Evolutionary conservation across 257 asterid genomes (phyloP).

Genomic region (Jacaranda copaia): DNA sequence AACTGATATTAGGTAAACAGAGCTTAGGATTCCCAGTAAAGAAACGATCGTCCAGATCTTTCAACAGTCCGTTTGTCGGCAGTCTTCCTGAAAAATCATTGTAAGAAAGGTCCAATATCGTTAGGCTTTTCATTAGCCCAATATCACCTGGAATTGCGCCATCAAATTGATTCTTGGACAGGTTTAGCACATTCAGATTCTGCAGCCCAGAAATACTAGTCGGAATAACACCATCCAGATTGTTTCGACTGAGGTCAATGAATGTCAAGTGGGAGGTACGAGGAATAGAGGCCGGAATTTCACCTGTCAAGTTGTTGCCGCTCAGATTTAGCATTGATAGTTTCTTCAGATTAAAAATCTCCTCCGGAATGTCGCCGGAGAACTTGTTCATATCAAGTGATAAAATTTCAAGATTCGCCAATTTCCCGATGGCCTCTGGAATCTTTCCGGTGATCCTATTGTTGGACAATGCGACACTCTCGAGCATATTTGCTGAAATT

Average conservation of each 20-base stretch:
- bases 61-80: conserved; percentile 58
- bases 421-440: conserved; percentile 54
- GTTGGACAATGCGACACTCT: conserved; percentile 54
- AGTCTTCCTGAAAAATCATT: conserved; percentile 66
- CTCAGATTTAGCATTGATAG: conserved; percentile 54
- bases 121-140: conserved; percentile 61
- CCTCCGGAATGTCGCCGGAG: conserved; percentile 63
- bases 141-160: conserved; percentile 70
- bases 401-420: conserved; percentile 49
- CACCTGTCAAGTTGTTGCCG: conserved; percentile 59
- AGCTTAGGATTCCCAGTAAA: conserved; percentile 68
- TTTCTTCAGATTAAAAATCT: conserved; percentile 46
- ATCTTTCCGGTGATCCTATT: conserved; percentile 62
- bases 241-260: conserved; percentile 55
- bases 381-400: conserved; percentile 57
- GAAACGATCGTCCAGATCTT: conserved; percentile 46
- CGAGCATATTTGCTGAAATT: conserved; percentile 45
- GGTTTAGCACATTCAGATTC: conserved; percentile 67
- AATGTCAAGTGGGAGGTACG: conserved; percentile 42
- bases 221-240: conserved; percentile 59
- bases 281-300: conserved; percentile 49
- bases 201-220: conserved; percentile 43
- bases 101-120: conserved; percentile 60
- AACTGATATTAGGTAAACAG: conserved; percentile 38
- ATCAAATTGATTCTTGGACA: conserved; percentile 63